Evolutionary conservation across 345 rosid species (phyloP), one percentile per base, ranked within the genome.

Genomic region (Alliaria petiolata): DNA sequence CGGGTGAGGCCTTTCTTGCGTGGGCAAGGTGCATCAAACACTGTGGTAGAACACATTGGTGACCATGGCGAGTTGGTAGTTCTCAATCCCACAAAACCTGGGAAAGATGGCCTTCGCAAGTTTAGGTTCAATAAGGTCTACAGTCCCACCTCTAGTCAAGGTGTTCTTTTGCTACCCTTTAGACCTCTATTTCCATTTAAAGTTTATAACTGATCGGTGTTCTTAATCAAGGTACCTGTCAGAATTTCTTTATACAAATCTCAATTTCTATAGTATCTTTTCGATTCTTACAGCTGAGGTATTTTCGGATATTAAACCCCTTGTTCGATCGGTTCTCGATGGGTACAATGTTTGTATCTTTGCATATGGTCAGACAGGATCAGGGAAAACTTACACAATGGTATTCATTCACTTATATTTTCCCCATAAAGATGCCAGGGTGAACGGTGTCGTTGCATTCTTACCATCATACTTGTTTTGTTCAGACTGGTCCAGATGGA

Each of bases 341-440:
- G 99, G 99, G 19, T 91, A 84, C 67, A 88, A 84, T 65, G 98
- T 87, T 1, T 91, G 99, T 65, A 95, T 95, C 61, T 91, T 95
- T 81, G 99, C 99, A 4, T 95, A 95, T 60, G 99, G 99, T 35
- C 99, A 95, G 80, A 93, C 98, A 38, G 98, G 98, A 72, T 93
- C 97, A 1, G 98, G 98, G 22, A 93, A 93, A 81, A 93, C 99
- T 6, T 83, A 86, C 75, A 95, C 99, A 5, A 95, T 95, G 99
- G 98, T 93, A 82, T 4, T 43, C 44, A 8, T 15, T 16, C 65
- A 15, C 65, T 44, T 14, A 4, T 22, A 22, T 22, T 11, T 8
- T 44, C 26, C 40, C 7, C 0, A 15, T 25, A 34, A 25, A 74
- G 12, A 19, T 49, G 38, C 8, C 12, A 57, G 3, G 12, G 16